A percentile compares a stretch with the other conserved stretches of the same genome.
phyloP scores from a whole-genome alignment of 2,329 filamentous ascomycete genomes.

The Nigrospora sphaerica region DNA sequence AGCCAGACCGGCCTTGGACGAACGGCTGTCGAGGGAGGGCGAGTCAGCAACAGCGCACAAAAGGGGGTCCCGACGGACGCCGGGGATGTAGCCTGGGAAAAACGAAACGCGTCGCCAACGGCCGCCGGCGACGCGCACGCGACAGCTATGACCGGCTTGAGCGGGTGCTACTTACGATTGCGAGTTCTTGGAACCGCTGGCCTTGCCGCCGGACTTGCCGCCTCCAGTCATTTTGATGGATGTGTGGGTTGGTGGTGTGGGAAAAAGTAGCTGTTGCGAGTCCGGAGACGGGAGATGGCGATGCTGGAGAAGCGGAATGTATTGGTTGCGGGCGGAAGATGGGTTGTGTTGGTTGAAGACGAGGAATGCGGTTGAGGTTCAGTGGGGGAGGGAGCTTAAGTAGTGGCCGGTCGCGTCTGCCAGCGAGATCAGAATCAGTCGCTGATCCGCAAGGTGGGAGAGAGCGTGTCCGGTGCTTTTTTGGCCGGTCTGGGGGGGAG shows the following conservation, averaged over 20 bases:
- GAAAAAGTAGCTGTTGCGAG: conserved; percentile 9
- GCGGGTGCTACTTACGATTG: conserved; percentile 73
- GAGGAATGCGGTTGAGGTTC: conserved; percentile 14
- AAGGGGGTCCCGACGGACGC: too few relatives aligned
- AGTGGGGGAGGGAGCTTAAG: conserved; percentile 26
- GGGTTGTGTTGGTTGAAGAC: conserved; percentile 29
- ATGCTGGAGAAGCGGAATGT: neutral
- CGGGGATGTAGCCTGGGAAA: conserved; percentile 5
- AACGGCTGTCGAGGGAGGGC: conserved; percentile 58
- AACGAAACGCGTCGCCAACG: conserved; percentile 5
- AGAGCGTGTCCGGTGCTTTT: neutral
- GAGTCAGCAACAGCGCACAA: conserved; percentile 26
- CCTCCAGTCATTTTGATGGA: conserved; percentile 97
- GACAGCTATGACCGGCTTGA: neutral
- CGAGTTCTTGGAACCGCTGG: conserved; percentile 96
- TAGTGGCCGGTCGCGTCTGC: conserved; percentile 23
- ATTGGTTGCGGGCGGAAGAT: conserved; percentile 19
- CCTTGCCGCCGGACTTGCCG: conserved; percentile 99
- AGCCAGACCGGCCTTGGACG: conserved; percentile 97
- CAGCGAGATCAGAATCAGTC: conserved; percentile 13
- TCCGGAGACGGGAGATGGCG: conserved; percentile 10
- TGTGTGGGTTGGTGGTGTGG: conserved; percentile 28
- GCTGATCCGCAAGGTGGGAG: conserved; percentile 2
- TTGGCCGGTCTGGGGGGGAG: neutral
- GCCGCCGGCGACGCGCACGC: conserved; percentile 5